phyloP scores from a whole-genome alignment of 1,139 yeast species.

The Blastobotrys elegans region DNA sequence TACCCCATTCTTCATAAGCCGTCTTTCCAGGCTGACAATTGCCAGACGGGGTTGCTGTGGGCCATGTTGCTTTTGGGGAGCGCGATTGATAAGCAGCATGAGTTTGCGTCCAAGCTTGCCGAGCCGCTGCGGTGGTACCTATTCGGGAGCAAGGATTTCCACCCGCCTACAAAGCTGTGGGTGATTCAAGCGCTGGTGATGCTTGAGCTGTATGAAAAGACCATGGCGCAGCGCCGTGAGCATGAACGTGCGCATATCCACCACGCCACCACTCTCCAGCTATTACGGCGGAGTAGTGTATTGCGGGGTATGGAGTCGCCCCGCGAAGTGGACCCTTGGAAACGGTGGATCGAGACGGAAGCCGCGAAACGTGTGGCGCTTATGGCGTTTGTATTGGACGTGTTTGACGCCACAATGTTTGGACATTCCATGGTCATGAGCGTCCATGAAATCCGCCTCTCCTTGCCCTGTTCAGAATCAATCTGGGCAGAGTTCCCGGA shows the following conservation, averaged over 20 bases:
- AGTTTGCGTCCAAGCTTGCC: slow-evolving; percentile 47
- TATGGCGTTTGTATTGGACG: slow-evolving; percentile 75
- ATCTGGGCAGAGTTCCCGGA: slow-evolving; percentile 56
- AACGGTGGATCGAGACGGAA: slow-evolving; percentile 72
- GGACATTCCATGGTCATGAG: slow-evolving; percentile 67
- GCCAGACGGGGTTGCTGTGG: slow-evolving; percentile 50
- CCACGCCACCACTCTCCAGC: slow-evolving; percentile 71
- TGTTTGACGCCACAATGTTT: slow-evolving; percentile 72
- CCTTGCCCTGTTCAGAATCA: slow-evolving; percentile 74
- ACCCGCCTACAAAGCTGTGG: slow-evolving; percentile 55
- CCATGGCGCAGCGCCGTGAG: slow-evolving; percentile 43
- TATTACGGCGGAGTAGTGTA: slow-evolving; percentile 68
- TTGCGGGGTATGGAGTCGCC: slow-evolving; percentile 33
- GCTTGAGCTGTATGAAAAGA: slow-evolving; percentile 64
- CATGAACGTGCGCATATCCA: slow-evolving; percentile 70
- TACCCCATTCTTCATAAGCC: slow-evolving; percentile 59
- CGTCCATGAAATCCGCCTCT: slow-evolving; percentile 65
- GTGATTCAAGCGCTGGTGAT: slow-evolving; percentile 59
- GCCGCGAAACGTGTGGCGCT: slow-evolving; percentile 72
- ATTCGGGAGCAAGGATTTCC: slow-evolving; percentile 55
- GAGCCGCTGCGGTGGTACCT: slow-evolving; percentile 58
- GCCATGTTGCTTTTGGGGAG: slow-evolving; percentile 55
- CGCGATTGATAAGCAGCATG: slow-evolving; percentile 35
- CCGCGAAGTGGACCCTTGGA: slow-evolving; percentile 36
- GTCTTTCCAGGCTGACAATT: slow-evolving; percentile 49